Evolutionary conservation across 1,284 basidiomycete species (phyloP), one percentile per base, ranked within the genome.

Genomic region (Stygiomarasmius scandens): DNA sequence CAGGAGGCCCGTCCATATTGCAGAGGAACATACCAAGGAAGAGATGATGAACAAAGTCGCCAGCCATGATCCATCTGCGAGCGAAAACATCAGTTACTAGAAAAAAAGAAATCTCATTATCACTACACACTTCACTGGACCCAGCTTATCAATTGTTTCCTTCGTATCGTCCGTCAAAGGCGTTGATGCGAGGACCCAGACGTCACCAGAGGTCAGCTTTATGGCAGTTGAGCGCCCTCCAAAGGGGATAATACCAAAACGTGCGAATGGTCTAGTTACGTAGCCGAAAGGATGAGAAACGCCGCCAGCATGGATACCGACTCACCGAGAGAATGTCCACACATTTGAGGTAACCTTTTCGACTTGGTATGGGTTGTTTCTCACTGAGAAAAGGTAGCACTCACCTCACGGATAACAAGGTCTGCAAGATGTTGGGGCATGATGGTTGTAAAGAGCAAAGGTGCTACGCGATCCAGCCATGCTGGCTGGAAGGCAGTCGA

Each of bases 121-220:
- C 29, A 6, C 34, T 10, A 70, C 80, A 61, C 61, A 89, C 83
- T 88, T 88, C 27, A 96, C 92, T 34, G 86, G 81, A 0, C 94
- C 93, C 4, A 97, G 75, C 51, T 86, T 79, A 52, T 87, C 80
- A 25, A 96, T 71, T 59, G 85, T 90, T 1, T 76, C 66, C 69
- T 87, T 89, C 1, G 92, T 96, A 36, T 87, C 87, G 4, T 80
- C 74, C 49, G 87, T 85, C 54, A 94, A 74, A 0, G 92, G 90
- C 2, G 93, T 93, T 1, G 92, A 95, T 1, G 93, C 94, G 29
- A 92, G 77, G 5, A 93, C 77, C 80, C 89, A 92, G 20, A 93
- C 82, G 11, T 80, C 81, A 19, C 82, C 81, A 50, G 78, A 77
- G 29, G 71, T 70, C 38, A 93, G 76, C 69, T 79, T 84, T 67